These are phyloP conservation scores for Allium fistulosum DNA, from an alignment of 106 monocot genomes.

Conservation along the genomic window DNA sequence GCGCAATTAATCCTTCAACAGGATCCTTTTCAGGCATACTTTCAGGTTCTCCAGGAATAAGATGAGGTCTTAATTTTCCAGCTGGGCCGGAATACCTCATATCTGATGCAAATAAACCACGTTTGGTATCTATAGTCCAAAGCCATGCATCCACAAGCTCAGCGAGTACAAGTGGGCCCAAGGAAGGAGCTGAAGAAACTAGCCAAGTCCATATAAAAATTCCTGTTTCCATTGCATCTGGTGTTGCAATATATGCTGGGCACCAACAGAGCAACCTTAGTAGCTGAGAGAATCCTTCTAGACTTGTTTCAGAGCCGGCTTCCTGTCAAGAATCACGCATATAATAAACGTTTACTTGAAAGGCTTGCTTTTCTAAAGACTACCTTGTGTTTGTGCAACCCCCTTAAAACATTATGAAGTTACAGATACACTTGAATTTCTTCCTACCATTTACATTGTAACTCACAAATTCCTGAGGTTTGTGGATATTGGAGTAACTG, in stretches of 20 bases:
- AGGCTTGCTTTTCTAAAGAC: not conserved
- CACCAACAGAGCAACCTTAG: slow-evolving; percentile 95
- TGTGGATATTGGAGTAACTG: no score
- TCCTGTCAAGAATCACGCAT: slow-evolving; percentile 24
- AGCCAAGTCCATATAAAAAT: slow-evolving; percentile 99
- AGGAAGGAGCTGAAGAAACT: slow-evolving; percentile 83
- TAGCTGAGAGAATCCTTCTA: slow-evolving; percentile 85
- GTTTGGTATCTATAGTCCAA: slow-evolving; percentile 99
- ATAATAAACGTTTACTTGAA: not conserved
- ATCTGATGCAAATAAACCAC: slow-evolving; percentile 93
- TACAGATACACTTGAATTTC: no score
- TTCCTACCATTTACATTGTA: no score
- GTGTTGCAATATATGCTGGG: slow-evolving; percentile 95
- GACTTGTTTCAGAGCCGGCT: slow-evolving; percentile 45
- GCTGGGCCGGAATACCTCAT: slow-evolving; percentile 82
- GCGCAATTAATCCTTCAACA: slow-evolving; percentile 85
- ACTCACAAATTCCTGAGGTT: no score
- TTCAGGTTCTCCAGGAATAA: slow-evolving; percentile 88
- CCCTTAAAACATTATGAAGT: no score
- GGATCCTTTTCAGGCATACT: slow-evolving; percentile 69
- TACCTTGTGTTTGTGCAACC: no score
- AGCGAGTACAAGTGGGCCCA: slow-evolving; percentile 88
- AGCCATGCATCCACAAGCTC: slow-evolving; percentile 99
- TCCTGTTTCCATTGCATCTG: slow-evolving; percentile 97
- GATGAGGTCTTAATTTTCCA: slow-evolving; percentile 93